These are phyloP conservation scores for Aurantiochytrium sp. DNA, from an alignment of 108 stramenopile genomes.

Conservation along the genomic window DNA sequence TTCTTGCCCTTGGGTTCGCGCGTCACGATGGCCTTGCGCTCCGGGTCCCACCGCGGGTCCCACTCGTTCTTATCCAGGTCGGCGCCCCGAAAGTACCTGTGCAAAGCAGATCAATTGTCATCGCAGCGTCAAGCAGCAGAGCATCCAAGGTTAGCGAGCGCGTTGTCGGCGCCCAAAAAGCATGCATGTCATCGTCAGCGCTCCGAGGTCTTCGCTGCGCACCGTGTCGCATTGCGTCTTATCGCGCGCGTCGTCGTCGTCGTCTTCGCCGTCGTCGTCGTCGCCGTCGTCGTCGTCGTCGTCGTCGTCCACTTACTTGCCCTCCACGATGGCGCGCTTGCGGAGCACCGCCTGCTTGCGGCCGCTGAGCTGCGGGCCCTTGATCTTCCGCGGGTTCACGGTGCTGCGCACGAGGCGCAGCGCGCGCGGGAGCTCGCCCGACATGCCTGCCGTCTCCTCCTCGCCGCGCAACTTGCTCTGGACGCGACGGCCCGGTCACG, in stretches of 20 bases:
- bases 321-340: not conserved
- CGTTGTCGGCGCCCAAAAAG: too few relatives aligned
- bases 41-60: not conserved
- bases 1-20: not conserved
- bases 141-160: not conserved
- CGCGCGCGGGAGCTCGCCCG: constrained; percentile 11
- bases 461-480: too few relatives aligned
- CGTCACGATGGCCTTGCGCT: not conserved
- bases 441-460: too few relatives aligned
- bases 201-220: too few relatives aligned
- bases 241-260: too few relatives aligned
- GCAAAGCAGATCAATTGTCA: not conserved
- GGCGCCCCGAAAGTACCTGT: constrained; percentile 2
- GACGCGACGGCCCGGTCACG: too few relatives aligned
- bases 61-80: not conserved
- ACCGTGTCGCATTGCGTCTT: too few relatives aligned
- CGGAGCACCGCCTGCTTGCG: not conserved
- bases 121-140: not conserved
- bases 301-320: constrained; percentile 13
- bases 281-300: not conserved
- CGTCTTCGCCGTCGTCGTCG: too few relatives aligned
- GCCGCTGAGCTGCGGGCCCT: constrained; percentile 2
- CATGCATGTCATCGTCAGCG: too few relatives aligned
- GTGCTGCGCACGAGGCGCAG: not conserved
- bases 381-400: not conserved